phyloP scores from a whole-genome alignment of 768 basidiomycete species.

The Panellus pusillus region DNA sequence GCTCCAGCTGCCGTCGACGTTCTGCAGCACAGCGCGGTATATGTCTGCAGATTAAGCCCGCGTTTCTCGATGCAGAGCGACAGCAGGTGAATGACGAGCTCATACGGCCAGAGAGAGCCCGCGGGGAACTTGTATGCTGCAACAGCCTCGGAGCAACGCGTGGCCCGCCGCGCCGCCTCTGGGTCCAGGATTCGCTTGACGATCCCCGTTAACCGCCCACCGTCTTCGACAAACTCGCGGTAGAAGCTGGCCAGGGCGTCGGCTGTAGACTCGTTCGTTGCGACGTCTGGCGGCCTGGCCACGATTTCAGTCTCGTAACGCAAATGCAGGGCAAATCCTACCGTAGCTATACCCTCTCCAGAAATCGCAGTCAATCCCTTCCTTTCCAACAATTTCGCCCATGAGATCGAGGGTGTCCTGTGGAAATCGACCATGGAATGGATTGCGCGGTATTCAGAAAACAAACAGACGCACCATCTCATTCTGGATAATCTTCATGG shows the following conservation, averaged over 20 bases:
- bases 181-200: slow-evolving; percentile 27
- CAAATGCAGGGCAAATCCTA: not conserved
- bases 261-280: slow-evolving; percentile 22
- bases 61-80: slow-evolving; percentile 21
- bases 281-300: slow-evolving; percentile 10
- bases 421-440: not conserved
- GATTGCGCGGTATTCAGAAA: not conserved
- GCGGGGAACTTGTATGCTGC: slow-evolving; percentile 19
- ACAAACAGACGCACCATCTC: slow-evolving; percentile 15
- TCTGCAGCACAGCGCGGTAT: slow-evolving; percentile 20
- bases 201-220: slow-evolving; percentile 27
- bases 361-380: slow-evolving; percentile 30
- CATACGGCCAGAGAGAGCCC: slow-evolving; percentile 24
- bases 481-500: slow-evolving; percentile 27
- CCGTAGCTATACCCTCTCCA: slow-evolving; percentile 27
- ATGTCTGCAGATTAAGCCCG: slow-evolving; percentile 32
- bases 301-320: not conserved
- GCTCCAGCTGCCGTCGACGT: slow-evolving; percentile 12
- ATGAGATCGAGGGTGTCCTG: slow-evolving; percentile 24
- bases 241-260: slow-evolving; percentile 24
- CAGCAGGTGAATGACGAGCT: slow-evolving; percentile 24
- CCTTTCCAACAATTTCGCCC: slow-evolving; percentile 20
- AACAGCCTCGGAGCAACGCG: slow-evolving; percentile 7
- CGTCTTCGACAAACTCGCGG: slow-evolving; percentile 27
- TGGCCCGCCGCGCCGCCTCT: slow-evolving; percentile 20